Evolutionary conservation across 106 monocot species (phyloP).

Genomic region (Platanthera zijinensis): DNA sequence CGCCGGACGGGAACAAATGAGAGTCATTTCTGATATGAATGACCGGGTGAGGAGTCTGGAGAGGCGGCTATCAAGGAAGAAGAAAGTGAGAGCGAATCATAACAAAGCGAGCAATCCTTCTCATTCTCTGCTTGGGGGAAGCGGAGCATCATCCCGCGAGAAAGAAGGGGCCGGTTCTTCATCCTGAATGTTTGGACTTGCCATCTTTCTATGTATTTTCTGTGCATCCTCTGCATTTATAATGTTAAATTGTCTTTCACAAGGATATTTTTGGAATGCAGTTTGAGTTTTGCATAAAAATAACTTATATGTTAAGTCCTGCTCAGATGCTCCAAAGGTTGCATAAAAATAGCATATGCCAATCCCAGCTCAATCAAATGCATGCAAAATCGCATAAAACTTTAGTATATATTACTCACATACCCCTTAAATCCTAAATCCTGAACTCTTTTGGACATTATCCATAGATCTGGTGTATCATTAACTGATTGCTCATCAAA

Average conservation of each 20-base stretch:
- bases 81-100: slow-evolving; percentile 12
- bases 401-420: no score
- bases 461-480: no score
- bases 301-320: no score
- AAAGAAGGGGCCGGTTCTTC: background rate
- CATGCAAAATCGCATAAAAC: no score
- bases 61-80: slow-evolving; percentile 33
- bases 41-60: slow-evolving; percentile 50
- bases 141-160: background rate
- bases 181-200: background rate
- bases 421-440: no score
- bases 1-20: slow-evolving; percentile 37
- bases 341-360: no score
- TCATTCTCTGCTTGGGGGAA: background rate
- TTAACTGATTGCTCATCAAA: no score
- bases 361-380: no score
- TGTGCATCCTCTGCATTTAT: background rate
- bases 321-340: no score
- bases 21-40: slow-evolving; percentile 31
- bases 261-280: no score
- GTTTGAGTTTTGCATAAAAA: no score
- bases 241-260: background rate
- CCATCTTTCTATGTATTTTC: background rate
- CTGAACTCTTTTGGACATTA: no score
- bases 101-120: background rate